A percentile compares a stretch with the other conserved stretches of the same genome.
Evolutionary conservation across 1,284 basidiomycete genomes (phyloP).

Genomic region (Chalciporus piperatoides): DNA sequence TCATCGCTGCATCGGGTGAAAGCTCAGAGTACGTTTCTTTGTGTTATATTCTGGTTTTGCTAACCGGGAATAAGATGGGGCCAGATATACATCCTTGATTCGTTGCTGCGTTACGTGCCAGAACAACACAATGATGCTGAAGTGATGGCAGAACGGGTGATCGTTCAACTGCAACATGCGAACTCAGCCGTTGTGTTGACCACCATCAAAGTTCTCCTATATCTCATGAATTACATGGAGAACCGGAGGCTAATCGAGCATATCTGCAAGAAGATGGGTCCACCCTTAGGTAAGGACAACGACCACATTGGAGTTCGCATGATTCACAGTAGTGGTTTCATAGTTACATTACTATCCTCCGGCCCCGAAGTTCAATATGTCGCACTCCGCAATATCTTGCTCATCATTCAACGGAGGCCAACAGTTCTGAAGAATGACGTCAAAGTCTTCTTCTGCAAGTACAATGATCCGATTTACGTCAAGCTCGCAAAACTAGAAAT

Average conservation of each 20-base stretch:
- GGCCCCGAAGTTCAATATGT: conserved; percentile 99
- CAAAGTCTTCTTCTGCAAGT: conserved; percentile 99
- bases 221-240: conserved; percentile 99
- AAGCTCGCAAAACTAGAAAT: conserved; percentile 98
- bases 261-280: conserved; percentile 96
- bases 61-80: conserved; percentile 73
- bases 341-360: conserved; percentile 91
- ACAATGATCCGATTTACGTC: conserved; percentile 99
- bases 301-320: conserved; percentile 2
- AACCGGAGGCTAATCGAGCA: conserved; percentile 81
- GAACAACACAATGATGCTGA: conserved; percentile 87
- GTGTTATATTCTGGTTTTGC: conserved; percentile 3
- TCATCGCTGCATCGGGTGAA: conserved; percentile 81
- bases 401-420: conserved; percentile 94
- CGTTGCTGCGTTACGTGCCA: conserved; percentile 90
- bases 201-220: conserved; percentile 92
- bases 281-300: conserved; percentile 73
- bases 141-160: conserved; percentile 89
- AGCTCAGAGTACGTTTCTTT: conserved; percentile 77
- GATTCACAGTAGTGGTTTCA: conserved; percentile 4
- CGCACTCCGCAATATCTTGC: conserved; percentile 91
- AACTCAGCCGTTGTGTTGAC: conserved; percentile 95
- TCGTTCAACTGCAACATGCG: conserved; percentile 87
- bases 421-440: conserved; percentile 95
- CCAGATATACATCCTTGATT: conserved; percentile 97